phyloP scores from a whole-genome alignment of 257 asterid species.

The Capsicum chinense region DNA sequence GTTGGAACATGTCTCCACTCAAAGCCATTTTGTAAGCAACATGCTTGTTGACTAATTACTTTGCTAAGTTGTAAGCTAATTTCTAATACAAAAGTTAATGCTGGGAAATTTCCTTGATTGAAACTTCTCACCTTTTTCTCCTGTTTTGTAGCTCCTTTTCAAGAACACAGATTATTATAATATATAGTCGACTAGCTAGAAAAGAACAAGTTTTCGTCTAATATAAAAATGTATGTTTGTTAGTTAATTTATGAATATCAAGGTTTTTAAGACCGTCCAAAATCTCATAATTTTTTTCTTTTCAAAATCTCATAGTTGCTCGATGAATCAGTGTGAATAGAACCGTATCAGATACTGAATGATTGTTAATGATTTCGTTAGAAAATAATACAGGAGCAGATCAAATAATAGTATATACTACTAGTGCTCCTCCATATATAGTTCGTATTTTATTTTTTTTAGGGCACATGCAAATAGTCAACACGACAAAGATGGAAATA shows the following conservation, averaged over 20 bases:
- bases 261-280: neutral
- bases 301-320: neutral
- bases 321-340: conserved; percentile 16
- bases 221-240: neutral
- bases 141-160: conserved; percentile 20
- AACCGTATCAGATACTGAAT: neutral
- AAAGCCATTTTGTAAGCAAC: conserved; percentile 32
- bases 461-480: conserved; percentile 40
- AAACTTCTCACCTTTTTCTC: neutral
- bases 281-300: neutral
- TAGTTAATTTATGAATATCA: neutral
- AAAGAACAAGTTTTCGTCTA: neutral
- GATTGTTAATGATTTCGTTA: neutral
- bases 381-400: neutral
- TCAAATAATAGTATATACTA: conserved; percentile 10
- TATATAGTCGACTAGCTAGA: neutral
- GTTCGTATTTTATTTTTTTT: neutral
- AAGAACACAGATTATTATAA: neutral
- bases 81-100: neutral
- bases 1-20: conserved; percentile 35
- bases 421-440: neutral
- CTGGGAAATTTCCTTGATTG: conserved; percentile 16
- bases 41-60: conserved; percentile 32
- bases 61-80: neutral
- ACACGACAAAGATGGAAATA: conserved; percentile 35